phyloP scores from a whole-genome alignment of 192 early-diverging fungal genomes.

The Phlyctochytrium arcticum region DNA sequence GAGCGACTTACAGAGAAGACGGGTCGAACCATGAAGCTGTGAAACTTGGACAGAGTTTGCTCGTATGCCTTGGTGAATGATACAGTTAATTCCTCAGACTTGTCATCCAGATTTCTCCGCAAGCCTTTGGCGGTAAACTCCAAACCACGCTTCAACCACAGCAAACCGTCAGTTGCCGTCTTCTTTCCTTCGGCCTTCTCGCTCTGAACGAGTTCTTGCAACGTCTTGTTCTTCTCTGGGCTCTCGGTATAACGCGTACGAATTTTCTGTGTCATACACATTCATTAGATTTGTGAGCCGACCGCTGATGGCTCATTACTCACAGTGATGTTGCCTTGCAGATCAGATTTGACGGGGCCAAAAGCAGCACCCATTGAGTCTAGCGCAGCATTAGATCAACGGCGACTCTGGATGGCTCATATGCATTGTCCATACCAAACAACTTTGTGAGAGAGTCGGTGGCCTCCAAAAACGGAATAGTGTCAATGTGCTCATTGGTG shows the following conservation, averaged over 20 bases:
- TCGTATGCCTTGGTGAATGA: conserved; percentile 44
- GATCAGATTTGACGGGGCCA: conserved; percentile 82
- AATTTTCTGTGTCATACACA: conserved; percentile 74
- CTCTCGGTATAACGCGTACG: conserved; percentile 64
- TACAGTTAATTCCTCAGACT: conserved; percentile 41
- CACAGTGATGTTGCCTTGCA: conserved; percentile 87
- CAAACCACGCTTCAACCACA: conserved; percentile 82
- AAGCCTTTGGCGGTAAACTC: conserved; percentile 45
- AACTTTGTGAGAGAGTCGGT: conserved; percentile 71
- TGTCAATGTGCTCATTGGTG: conserved; percentile 63
- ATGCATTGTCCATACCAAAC: conserved; percentile 52
- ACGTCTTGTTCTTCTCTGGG: conserved; percentile 66
- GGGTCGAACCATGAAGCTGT: conserved; percentile 48
- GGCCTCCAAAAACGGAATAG: conserved; percentile 72
- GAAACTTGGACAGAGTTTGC: conserved; percentile 37
- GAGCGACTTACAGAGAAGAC: conserved; percentile 46
- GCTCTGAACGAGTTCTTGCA: conserved; percentile 72
- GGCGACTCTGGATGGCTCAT: not conserved
- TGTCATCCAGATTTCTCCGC: conserved; percentile 38
- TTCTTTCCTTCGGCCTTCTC: conserved; percentile 79
- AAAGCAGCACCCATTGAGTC: conserved; percentile 63
- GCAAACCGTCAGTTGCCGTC: conserved; percentile 82
- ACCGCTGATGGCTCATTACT: no score
- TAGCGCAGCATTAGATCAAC: conserved; percentile 1
- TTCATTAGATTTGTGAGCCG: no score